Conservation (phyloP, 441 rosid species). For the Euphorbia corollata region DNA sequence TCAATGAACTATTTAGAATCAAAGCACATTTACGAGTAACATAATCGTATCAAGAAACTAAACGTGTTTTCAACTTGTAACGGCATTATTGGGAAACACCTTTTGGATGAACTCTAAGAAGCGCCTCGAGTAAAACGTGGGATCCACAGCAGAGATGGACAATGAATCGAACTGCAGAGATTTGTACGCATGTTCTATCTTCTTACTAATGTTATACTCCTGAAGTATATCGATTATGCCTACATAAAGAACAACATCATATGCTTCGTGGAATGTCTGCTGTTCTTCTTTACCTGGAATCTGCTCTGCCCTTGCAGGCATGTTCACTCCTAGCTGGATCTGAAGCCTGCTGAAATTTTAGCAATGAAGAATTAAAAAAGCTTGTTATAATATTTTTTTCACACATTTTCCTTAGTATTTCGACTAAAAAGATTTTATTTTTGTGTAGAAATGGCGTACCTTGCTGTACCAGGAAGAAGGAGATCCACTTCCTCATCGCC, state of each 20-base stretch:
- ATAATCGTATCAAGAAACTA: conserved; percentile 3
- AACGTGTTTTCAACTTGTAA: conserved; percentile 14
- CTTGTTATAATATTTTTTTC: neutral
- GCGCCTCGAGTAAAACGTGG: conserved; percentile 71
- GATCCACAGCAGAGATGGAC: conserved; percentile 85
- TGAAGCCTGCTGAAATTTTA: conserved; percentile 47
- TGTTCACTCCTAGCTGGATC: conserved; percentile 94
- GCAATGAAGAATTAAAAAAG: neutral
- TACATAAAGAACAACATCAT: conserved; percentile 82
- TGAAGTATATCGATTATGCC: conserved; percentile 89
- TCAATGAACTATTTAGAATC: conserved; percentile 6
- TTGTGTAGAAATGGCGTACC: conserved; percentile 34
- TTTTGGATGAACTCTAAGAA: conserved; percentile 78
- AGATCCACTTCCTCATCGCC: conserved; percentile 97
- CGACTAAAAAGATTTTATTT: neutral
- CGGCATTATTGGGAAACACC: conserved; percentile 52
- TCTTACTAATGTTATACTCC: conserved; percentile 86
- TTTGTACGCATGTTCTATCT: conserved; percentile 87
- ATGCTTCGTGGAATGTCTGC: conserved; percentile 50
- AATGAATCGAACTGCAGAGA: conserved; percentile 80
- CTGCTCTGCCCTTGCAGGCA: conserved; percentile 93
- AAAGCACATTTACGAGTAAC: neutral
- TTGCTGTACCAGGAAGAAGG: conserved; percentile 95
- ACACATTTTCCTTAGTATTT: too few species aligned
- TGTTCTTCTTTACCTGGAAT: conserved; percentile 70